A percentile compares a stretch with the other conserved stretches of the same genome.
Conservation (phyloP, 805 yeast species). For the Saccharomycopsis olivae region DNA sequence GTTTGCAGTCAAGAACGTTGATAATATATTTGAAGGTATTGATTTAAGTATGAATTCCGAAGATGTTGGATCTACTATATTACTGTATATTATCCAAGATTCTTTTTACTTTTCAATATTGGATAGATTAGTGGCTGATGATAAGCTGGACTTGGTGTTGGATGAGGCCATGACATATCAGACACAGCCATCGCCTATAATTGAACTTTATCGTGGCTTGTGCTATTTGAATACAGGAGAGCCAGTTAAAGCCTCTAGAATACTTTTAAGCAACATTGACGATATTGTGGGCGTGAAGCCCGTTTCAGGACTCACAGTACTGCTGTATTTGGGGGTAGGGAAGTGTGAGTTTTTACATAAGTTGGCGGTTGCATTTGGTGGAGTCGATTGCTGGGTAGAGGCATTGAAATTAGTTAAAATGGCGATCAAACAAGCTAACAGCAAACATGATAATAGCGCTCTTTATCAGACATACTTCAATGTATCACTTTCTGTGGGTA, state of each 20-base stretch:
- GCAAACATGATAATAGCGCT: slow-evolving; percentile 16
- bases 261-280: slow-evolving; percentile 24
- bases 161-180: slow-evolving; percentile 3
- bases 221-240: slow-evolving; percentile 21
- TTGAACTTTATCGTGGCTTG: slow-evolving; percentile 20
- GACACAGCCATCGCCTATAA: slow-evolving; percentile 18
- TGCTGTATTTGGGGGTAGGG: too few species aligned
- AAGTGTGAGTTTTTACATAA: slow-evolving; percentile 25
- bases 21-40: slow-evolving; percentile 10
- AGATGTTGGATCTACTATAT: neutral
- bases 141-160: slow-evolving; percentile 7
- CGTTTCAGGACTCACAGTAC: slow-evolving; percentile 13
- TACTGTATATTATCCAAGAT: slow-evolving; percentile 10
- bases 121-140: slow-evolving; percentile 5
- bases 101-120: slow-evolving; percentile 10
- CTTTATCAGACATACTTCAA: slow-evolving; percentile 21
- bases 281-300: slow-evolving; percentile 22
- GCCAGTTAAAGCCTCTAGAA: slow-evolving; percentile 23
- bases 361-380: slow-evolving; percentile 28
- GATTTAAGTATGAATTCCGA: neutral
- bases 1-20: slow-evolving; percentile 16
- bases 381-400: slow-evolving; percentile 22
- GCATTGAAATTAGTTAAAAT: slow-evolving; percentile 29
- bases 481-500: slow-evolving; percentile 24
- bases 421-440: slow-evolving; percentile 21